Evolutionary conservation across 805 yeast genomes (phyloP), one percentile per base, ranked within the genome.

Genomic region (Pichia heedii): DNA sequence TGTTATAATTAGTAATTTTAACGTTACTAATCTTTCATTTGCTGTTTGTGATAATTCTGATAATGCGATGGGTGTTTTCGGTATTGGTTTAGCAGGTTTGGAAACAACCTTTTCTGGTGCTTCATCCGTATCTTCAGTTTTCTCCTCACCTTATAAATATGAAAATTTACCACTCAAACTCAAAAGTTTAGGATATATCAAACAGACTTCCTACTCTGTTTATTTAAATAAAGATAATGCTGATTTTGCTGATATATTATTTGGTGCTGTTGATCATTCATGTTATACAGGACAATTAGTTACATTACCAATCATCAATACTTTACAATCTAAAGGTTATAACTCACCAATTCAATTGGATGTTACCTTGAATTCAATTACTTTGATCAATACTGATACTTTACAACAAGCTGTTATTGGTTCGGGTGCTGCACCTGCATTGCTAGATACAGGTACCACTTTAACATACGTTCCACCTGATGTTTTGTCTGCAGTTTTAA

Each of bases 1-100:
- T 38, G 69, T 88, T 6, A 47, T 53, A 2, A 53, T 84, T 42
- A 76, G 78, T 38, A 74, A 68, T 39, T 61, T 69, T 11, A 60
- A 68, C 2, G 66, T 84, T 10, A 49, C 66, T 0, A 63, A 67
- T 41, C 62, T 83, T 20, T 75, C 86, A 5, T 74, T 88, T 60
- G 96, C 94, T 1, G 77, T 87, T 24, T 93, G 84, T 3, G 77
- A 77, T 55, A 58, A 60, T 33, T 73, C 86, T 1, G 75, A 77
- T 48, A 77, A 89, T 3, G 60, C 76, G 12, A 62, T 72, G 47
- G 90, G 94, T 45, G 89, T 84, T 24, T 62, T 84, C 34, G 88
- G 89, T 21, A 76, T 84, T 46, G 90, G 93, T 13, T 68, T 82
- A 40, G 63, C 74, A 4, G 83, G 77, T 12, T 68, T 84, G 42